Base-by-base conservation (phyloP, 1,139 yeast genomes). In the Candida sp. region DNA sequence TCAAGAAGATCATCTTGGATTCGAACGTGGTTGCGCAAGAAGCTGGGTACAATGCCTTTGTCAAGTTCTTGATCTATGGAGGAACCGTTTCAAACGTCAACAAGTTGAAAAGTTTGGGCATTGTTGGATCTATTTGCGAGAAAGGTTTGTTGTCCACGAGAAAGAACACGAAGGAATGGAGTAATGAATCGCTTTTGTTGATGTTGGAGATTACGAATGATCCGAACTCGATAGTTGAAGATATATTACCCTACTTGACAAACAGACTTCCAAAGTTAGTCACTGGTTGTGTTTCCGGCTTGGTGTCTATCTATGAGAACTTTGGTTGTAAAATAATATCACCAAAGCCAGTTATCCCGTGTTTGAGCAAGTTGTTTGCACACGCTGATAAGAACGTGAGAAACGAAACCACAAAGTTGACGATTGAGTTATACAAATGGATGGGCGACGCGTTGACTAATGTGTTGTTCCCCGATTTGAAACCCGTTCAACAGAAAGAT, bases 1-100 rank as follows among this genome's bases (percentile, higher is more conserved):
- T 85, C 58, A 85, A 81, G 58, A 80, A 78, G 58, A 78, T 86
- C 37, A 84, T 88, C 8, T 77, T 82, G 6, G 99, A 94, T 65
- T 68, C 88, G 41, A 94, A 94, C 66, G 98, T 92, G 12, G 96
- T 90, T 25, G 97, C 99, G 0, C 97, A 92, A 60, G 98, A 94
- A 63, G 73, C 88, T 0, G 98, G 92, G 9, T 73, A 91, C 37
- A 68, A 73, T 9, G 77, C 89, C 5, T 67, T 90, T 27, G 69
- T 70, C 11, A 78, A 81, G n/a, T 81, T 83, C 58, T 72, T 90
- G 50, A 81, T 83, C 60, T 81, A 68, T 61, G 92, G 90, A 2
- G 90, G 87, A 0, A 61, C 80, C 4, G 52, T 68, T 1, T 6
- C 62, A 58, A 47, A 73, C 66, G 56, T 78, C 68, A 51, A 51